phyloP scores from a whole-genome alignment of 2,329 filamentous ascomycete genomes.

The Clonostachys rosea region DNA sequence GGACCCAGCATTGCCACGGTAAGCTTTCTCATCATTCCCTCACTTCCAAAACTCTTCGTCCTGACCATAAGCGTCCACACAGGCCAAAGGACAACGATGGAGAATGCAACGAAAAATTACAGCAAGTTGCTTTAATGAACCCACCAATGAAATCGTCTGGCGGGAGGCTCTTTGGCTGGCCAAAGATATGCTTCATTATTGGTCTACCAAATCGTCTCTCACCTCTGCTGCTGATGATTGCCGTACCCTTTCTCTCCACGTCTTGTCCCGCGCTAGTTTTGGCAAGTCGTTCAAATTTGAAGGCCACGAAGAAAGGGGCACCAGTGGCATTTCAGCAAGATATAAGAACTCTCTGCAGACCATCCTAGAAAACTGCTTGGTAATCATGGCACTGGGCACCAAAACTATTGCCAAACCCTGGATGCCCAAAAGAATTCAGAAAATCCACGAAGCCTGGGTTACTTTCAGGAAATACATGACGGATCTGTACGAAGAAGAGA shows the following conservation, averaged over 20 bases:
- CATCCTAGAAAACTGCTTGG: constrained; percentile 17
- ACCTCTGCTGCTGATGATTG: constrained; percentile 7
- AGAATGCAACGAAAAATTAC: constrained; percentile 4
- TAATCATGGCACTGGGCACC: constrained; percentile 10
- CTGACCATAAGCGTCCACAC: not conserved
- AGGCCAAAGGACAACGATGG: constrained; percentile 3
- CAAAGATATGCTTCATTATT: not conserved
- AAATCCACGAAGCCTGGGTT: constrained; percentile 12
- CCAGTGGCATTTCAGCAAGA: not conserved
- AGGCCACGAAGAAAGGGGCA: constrained; percentile 11
- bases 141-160: constrained; percentile 6
- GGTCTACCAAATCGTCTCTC: not conserved
- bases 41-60: not conserved
- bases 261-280: constrained; percentile 2
- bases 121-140: constrained; percentile 4
- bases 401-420: not conserved
- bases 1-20: constrained; percentile 1
- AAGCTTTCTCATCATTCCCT: not conserved
- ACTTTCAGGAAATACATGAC: constrained; percentile 20
- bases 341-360: constrained; percentile 1
- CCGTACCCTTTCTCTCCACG: constrained; percentile 13
- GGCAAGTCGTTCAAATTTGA: constrained; percentile 9
- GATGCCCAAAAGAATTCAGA: constrained; percentile 7
- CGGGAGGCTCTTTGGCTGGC: constrained; percentile 2
- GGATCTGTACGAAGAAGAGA: constrained; percentile 16